Base-by-base conservation (phyloP, 176 grass and related monocot species). In the Thalia dealbata region DNA sequence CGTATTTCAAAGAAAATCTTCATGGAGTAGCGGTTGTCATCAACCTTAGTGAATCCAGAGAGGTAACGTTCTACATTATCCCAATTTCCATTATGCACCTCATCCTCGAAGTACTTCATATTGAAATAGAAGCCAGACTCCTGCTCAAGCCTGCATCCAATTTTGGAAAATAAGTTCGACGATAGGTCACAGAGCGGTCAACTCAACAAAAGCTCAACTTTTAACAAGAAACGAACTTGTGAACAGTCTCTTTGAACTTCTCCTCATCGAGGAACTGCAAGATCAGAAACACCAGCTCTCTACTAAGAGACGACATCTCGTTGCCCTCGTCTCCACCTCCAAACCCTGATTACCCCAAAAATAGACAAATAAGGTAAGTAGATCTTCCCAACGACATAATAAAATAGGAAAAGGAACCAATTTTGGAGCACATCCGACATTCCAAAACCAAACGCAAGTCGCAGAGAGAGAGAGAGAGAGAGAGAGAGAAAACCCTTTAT, bases 1-100 rank as follows among this genome's bases (percentile, higher is more conserved):
- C 84, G 86, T 78, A 96, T 96, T 78, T 88, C 89, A 29, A 90
- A 96, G 82, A 92, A 96, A 71, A 96, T 92, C 89, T 92, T 96
- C 86, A 84, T 83, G 0, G 92, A 96, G 71, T 84, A 87, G 56
- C 82, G 81, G 68, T 96, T 96, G 72, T 92, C 92, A 3, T 92
- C 86, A 3, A 96, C 82, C 51, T 96, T 96, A 29, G 86, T 96
- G 64, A 96, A 96, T 9, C 89, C 92, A 15, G 84, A 78, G 0
- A 96, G 86, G 74, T 92, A 96, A n/a, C 78, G 84, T 72, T 96
- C 86, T 22, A 96, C 92, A 11, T 89, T 82, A 10, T 96, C 86
- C 92, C 86, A 96, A 52, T 92, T 92, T 19, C 92, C 92, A 78
- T 84, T 87, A 14, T 83, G 72, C 67, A 96, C 89, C 75, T 92